Conservation (phyloP, 192 early-diverging fungal genomes). For the Diversispora eburnea region DNA sequence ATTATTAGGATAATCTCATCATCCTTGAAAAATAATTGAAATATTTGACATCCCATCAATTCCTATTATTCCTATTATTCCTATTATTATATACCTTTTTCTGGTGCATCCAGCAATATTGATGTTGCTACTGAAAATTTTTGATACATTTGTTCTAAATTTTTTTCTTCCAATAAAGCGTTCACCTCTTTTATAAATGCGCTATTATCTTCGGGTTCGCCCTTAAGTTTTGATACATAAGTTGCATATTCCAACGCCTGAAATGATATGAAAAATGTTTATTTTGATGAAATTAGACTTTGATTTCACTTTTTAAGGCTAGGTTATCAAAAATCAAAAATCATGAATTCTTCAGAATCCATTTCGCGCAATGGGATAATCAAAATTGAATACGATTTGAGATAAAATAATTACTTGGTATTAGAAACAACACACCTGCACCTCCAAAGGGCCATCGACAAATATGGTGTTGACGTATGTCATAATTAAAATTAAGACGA, state of each 20-base stretch:
- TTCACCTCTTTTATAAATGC: constrained; percentile 49
- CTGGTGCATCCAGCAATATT: constrained; percentile 52
- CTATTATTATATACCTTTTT: constrained; percentile 46
- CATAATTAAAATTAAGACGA: background rate
- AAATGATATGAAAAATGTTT: background rate
- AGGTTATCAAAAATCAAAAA: no score
- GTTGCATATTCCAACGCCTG: constrained; percentile 70
- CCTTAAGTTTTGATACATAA: constrained; percentile 59
- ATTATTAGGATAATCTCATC: no score
- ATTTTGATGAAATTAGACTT: background rate
- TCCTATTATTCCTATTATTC: background rate
- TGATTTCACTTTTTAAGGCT: background rate
- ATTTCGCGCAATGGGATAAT: background rate
- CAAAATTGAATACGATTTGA: background rate
- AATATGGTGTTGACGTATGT: constrained; percentile 28
- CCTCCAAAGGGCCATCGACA: constrained; percentile 23
- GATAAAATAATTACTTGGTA: background rate
- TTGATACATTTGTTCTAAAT: constrained; percentile 54
- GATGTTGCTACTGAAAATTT: constrained; percentile 54
- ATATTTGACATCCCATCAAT: background rate
- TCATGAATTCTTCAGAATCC: background rate
- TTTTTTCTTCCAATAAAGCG: constrained; percentile 54
- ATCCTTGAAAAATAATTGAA: no score
- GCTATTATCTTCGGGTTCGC: constrained; percentile 43
- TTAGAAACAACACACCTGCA: constrained; percentile 17